Conservation (phyloP, 106 monocot species). For the Xerophyta viscosa region DNA sequence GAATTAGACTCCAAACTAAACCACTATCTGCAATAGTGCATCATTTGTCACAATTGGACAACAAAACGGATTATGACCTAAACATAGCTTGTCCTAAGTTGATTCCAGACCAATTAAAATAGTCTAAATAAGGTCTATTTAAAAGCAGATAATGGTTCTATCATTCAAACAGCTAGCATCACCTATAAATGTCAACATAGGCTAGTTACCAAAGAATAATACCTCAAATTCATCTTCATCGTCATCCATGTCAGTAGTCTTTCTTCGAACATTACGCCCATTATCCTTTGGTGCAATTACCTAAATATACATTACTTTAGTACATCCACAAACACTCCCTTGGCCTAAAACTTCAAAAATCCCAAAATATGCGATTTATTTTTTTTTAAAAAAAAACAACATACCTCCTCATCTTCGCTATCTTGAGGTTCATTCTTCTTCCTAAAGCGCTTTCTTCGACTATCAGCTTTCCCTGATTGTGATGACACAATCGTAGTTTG, state of each 20-base stretch:
- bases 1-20: too few relatives aligned
- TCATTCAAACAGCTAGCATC: too few relatives aligned
- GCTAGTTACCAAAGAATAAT: not conserved
- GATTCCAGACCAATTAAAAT: not conserved
- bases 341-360: too few relatives aligned
- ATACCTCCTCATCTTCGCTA: conserved; percentile 57
- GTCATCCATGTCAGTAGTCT: conserved; percentile 18
- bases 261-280: conserved; percentile 19
- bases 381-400: not conserved
- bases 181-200: not conserved
- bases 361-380: too few relatives aligned
- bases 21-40: too few relatives aligned
- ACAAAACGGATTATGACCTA: too few relatives aligned
- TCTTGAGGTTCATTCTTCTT: conserved; percentile 42
- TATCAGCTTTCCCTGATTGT: conserved; percentile 19
- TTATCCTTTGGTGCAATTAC: conserved; percentile 5
- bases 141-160: too few relatives aligned
- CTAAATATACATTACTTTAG: conserved; percentile 23
- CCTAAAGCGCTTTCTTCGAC: conserved; percentile 47
- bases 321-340: too few relatives aligned
- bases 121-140: conserved; percentile 2
- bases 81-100: too few relatives aligned
- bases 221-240: conserved; percentile 54
- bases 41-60: too few relatives aligned
- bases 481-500: conserved; percentile 5